phyloP scores from a whole-genome alignment of 345 rosid species.

The Eucalyptus leucophloia region DNA sequence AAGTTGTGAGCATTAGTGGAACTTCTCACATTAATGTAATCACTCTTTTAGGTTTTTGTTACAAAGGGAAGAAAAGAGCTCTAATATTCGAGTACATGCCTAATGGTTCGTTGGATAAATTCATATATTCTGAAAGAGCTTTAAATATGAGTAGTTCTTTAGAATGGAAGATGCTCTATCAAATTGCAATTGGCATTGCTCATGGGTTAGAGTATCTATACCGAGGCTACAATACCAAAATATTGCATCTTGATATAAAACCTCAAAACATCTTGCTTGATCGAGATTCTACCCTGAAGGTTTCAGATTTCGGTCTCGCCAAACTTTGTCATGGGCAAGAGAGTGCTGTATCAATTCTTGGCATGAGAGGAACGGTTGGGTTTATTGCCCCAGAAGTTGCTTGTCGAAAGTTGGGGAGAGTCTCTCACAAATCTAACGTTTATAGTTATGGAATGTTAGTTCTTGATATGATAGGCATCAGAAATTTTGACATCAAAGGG shows the following conservation, averaged over 20 bases:
- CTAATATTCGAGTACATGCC: not conserved
- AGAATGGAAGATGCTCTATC: not conserved
- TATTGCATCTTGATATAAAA: not conserved
- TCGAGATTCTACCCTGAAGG: not conserved
- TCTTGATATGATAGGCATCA: constrained; percentile 20
- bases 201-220: not conserved
- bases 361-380: constrained; percentile 10
- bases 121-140: not conserved
- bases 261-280: not conserved
- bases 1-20: not conserved
- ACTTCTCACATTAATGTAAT: not conserved
- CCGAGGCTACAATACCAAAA: not conserved
- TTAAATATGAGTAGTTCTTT: not conserved
- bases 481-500: not conserved
- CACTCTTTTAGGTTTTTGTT: not conserved
- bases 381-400: constrained; percentile 29
- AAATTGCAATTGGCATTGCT: not conserved
- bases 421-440: constrained; percentile 28
- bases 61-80: not conserved
- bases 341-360: not conserved
- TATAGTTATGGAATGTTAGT: constrained; percentile 41
- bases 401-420: constrained; percentile 12
- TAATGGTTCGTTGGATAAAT: not conserved
- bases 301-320: not conserved
- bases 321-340: not conserved